phyloP scores from a whole-genome alignment of 306 rosid genomes.

The Lupinus albus region DNA sequence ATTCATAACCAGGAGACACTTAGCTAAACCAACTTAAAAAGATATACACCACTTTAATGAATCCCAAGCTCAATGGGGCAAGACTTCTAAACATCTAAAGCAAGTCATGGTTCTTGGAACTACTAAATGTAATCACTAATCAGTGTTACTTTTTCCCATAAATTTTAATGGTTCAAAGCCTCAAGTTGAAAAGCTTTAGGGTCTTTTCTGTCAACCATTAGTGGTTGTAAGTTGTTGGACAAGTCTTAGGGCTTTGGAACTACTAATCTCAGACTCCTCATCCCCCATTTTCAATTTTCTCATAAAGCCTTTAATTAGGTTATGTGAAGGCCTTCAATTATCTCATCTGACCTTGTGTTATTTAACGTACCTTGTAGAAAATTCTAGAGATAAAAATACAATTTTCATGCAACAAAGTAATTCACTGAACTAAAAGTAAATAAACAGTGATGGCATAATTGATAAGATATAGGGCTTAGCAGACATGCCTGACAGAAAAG shows the following conservation, averaged over 20 bases:
- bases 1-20: not conserved
- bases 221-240: not conserved
- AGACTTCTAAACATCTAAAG: conserved; percentile 3
- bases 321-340: not conserved
- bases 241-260: not conserved
- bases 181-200: conserved; percentile 1
- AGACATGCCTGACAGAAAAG: conserved; percentile 75
- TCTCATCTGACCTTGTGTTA: not conserved
- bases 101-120: not conserved
- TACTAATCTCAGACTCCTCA: not conserved
- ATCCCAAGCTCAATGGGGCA: not conserved
- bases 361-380: not conserved
- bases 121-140: not conserved
- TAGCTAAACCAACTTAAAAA: not conserved
- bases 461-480: not conserved
- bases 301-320: not conserved
- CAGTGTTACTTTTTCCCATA: not conserved
- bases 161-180: conserved; percentile 8
- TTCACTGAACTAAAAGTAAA: not conserved
- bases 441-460: conserved; percentile 11
- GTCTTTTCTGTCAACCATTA: not conserved
- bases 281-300: not conserved
- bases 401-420: conserved; percentile 7
- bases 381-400: conserved; percentile 30
- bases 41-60: conserved; percentile 3